Percentiles rank a stretch among this genome's conserved stretches.
These are phyloP conservation scores for Nasturtium officinale DNA, from an alignment of 345 rosid species.

Conservation along the genomic window DNA sequence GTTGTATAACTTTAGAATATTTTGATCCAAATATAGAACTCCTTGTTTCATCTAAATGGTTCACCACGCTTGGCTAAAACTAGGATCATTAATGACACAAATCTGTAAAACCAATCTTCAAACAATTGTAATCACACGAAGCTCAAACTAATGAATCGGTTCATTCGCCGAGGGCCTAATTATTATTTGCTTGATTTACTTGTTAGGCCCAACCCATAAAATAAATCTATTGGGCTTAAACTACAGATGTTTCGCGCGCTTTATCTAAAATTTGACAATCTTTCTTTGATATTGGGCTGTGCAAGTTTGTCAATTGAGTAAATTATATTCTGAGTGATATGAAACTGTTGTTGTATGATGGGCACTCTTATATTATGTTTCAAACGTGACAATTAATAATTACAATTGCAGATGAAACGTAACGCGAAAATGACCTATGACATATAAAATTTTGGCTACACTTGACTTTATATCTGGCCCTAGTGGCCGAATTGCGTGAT, in stretches of 20 bases:
- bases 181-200: neutral
- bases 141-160: no score
- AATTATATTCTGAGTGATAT: neutral
- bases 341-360: neutral
- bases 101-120: neutral
- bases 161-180: neutral
- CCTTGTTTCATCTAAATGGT: neutral
- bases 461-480: neutral
- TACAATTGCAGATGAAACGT: neutral
- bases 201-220: slow-evolving; percentile 20
- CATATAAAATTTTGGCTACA: slow-evolving; percentile 19
- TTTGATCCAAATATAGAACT: neutral
- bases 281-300: neutral
- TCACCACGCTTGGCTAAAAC: neutral
- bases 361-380: neutral
- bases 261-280: neutral
- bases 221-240: slow-evolving; percentile 17
- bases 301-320: neutral
- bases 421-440: slow-evolving; percentile 15
- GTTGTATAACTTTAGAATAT: neutral
- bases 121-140: neutral
- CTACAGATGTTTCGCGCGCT: neutral
- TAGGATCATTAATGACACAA: neutral
- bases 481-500: slow-evolving; percentile 30
- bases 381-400: neutral